A percentile compares a stretch with the other conserved stretches of the same genome.
Conservation (phyloP, 352 stramenopile species). For the Phytopythium helicoides region DNA sequence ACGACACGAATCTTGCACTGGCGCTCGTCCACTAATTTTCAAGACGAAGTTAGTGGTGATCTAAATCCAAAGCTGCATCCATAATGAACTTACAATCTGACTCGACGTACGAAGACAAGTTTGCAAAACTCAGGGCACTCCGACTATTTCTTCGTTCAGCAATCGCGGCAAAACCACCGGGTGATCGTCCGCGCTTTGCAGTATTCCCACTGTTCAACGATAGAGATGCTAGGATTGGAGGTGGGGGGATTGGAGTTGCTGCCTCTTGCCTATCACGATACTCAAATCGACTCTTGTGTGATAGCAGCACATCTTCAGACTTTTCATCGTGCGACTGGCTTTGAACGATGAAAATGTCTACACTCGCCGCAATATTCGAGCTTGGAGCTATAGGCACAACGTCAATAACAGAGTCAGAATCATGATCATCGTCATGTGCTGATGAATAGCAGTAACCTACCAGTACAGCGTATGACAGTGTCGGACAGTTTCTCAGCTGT, state of each 20-base stretch:
- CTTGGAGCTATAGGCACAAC: constrained; percentile 36
- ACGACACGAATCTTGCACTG: constrained; percentile 89
- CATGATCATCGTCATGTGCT: too few relatives aligned
- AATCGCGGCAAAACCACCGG: constrained; percentile 15
- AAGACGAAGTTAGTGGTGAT: not conserved
- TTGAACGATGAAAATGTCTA: constrained; percentile 64
- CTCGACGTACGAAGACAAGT: constrained; percentile 66
- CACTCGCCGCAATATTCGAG: constrained; percentile 30
- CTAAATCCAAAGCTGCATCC: not conserved
- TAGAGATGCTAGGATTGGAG: constrained; percentile 3
- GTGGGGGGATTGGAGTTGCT: not conserved
- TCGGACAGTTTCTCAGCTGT: constrained; percentile 64
- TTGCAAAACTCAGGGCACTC: constrained; percentile 22
- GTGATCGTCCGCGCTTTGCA: constrained; percentile 54
- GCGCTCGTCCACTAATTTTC: constrained; percentile 73
- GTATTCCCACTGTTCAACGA: constrained; percentile 7
- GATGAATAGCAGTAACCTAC: constrained; percentile 24
- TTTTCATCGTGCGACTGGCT: constrained; percentile 13
- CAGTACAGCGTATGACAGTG: constrained; percentile 72
- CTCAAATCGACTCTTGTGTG: constrained; percentile 45
- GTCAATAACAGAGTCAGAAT: not conserved
- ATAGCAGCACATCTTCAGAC: constrained; percentile 40
- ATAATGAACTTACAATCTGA: constrained; percentile 47
- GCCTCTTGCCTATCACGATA: constrained; percentile 47
- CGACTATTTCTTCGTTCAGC: constrained; percentile 9